Base-by-base conservation (phyloP, 441 rosid genomes). In the Isatis lusitanica region DNA sequence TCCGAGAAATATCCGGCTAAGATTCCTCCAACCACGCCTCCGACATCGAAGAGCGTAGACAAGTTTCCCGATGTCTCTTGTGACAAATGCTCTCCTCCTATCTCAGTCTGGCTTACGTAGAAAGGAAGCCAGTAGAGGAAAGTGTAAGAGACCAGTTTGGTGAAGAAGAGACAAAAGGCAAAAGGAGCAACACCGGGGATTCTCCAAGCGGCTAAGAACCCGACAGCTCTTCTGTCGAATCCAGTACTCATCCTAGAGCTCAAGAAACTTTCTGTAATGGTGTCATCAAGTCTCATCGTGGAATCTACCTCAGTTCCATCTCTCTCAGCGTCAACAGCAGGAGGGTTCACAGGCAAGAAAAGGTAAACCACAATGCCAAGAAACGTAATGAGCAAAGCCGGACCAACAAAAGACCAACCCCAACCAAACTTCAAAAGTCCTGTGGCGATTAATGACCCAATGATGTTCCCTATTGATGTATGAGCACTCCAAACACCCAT, bases 401-500 rank as follows among this genome's bases (percentile, higher is more conserved):
- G 96, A 74, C 86, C 80, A 13, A 87, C 88, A 65, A 92, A 92
- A n/a, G 96, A 90, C 96, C 96, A 90, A 53, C 98, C 98, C 98
- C 98, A 92, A 47, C 96, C 96, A 59, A 87, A 89, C 46, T 75
- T 85, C 82, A 92, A 73, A 75, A 89, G 40, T 10, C 85, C 88
- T 15, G 96, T 74, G 28, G 90, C 98, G 10, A 92, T 78, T 71
- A 92, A 69, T 7, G 96, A 84, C 18, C 98, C 98, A 4, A 80
- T 76, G 64, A 92, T 90, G 80, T 90, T 92, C 61, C 98, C 98
- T 24, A 90, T 38, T 18, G 98, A 92, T 12, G 98, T 92, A 51
- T 92, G 94, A 51, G 98, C 90, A 86, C 91, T 92, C 98, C 98
- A 92, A 53, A 92, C 79, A n/a, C 98, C 98, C 98, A 90, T 90